Evolutionary conservation across 73 alveolate species (phyloP).

Genomic region (Symbiodinium pilosum): DNA sequence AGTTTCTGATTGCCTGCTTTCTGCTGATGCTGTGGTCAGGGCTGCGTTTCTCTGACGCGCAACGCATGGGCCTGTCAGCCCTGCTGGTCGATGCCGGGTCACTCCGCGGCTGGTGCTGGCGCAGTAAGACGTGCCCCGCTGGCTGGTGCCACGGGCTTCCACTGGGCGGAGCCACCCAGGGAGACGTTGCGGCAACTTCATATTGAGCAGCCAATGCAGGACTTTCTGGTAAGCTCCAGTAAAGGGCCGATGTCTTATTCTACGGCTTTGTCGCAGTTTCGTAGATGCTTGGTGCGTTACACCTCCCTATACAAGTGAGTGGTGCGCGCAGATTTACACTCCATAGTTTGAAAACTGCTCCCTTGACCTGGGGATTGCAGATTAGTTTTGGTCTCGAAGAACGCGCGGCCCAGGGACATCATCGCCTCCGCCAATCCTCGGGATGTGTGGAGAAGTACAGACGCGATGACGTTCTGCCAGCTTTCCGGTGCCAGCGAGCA

Average conservation of each 20-base stretch:
- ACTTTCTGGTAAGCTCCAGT: background rate
- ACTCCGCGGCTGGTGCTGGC: conserved; percentile 20
- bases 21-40: background rate
- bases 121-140: conserved; percentile 2
- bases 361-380: too few species aligned
- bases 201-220: background rate
- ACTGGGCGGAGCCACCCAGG: background rate
- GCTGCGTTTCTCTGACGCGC: background rate
- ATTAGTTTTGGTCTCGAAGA: too few species aligned
- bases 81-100: background rate
- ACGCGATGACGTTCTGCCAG: too few species aligned
- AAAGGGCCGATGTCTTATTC: background rate
- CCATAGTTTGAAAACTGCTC: conserved; percentile 3
- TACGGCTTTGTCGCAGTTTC: background rate
- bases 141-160: background rate
- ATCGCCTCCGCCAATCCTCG: too few species aligned
- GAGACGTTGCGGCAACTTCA: background rate
- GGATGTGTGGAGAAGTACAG: too few species aligned
- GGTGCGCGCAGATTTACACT: background rate
- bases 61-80: background rate
- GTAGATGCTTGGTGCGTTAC: background rate
- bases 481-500: too few species aligned
- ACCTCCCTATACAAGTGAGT: background rate
- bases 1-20: background rate
- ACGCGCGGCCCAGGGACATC: too few species aligned